Percentiles rank a stretch among this genome's conserved stretches.
Conservation (phyloP, 805 yeast species). For the Zygosaccharomyces rouxii region DNA sequence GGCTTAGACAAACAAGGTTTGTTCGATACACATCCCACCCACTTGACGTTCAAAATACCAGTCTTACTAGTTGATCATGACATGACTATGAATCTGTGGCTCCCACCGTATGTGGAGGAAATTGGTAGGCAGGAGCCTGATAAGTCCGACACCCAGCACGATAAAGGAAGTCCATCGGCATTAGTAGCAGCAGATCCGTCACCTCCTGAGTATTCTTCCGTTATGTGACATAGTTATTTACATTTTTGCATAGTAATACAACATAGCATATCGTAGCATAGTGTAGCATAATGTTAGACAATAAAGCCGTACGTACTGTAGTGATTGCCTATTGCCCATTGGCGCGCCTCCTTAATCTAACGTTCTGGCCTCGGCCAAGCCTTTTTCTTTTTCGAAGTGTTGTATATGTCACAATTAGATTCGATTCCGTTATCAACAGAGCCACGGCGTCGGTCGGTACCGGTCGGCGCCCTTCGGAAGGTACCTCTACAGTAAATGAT, state of each 20-base stretch:
- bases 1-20: background rate
- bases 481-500: background rate
- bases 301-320: too few species aligned
- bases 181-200: background rate
- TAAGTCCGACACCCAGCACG: too few species aligned
- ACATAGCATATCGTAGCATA: too few species aligned
- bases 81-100: slow-evolving; percentile 12
- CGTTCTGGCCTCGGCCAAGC: background rate
- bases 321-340: background rate
- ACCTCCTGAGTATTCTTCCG: background rate
- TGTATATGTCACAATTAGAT: background rate
- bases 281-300: too few species aligned
- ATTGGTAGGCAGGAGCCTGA: background rate
- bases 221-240: background rate
- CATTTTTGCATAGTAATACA: background rate
- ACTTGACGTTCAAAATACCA: slow-evolving; percentile 14
- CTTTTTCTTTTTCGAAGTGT: background rate
- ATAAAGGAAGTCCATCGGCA: background rate
- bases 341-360: background rate
- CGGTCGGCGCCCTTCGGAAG: background rate
- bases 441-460: background rate
- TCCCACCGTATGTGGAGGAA: slow-evolving; percentile 9
- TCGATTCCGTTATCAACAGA: background rate
- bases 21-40: background rate
- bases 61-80: slow-evolving; percentile 16